Conservation (phyloP, 495 filamentous ascomycete species). For the Delitschia confertaspora region DNA sequence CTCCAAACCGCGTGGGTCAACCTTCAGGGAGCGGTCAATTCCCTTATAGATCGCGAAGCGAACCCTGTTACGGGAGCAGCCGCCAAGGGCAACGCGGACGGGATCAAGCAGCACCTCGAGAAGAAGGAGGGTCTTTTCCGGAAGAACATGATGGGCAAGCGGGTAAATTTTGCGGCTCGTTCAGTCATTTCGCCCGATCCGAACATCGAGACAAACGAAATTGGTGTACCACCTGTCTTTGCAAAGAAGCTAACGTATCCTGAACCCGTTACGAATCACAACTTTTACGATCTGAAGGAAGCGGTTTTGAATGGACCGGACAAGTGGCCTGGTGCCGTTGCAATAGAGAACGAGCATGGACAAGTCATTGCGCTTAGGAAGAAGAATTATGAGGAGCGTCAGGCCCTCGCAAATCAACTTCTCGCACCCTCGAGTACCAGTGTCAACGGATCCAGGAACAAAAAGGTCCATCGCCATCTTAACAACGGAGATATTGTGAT, state of each 20-base stretch:
- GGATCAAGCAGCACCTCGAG: constrained; percentile 95
- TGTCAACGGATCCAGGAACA: constrained; percentile 70
- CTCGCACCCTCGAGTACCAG: constrained; percentile 75
- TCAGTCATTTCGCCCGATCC: constrained; percentile 98
- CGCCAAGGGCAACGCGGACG: constrained; percentile 60
- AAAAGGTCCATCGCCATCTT: constrained; percentile 94
- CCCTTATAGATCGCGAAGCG: constrained; percentile 76
- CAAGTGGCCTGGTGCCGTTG: constrained; percentile 87
- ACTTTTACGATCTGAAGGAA: constrained; percentile 88
- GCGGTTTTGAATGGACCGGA: constrained; percentile 93
- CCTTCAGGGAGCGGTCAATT: constrained; percentile 85
- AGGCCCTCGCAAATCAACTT: constrained; percentile 81
- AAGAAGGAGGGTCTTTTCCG: constrained; percentile 98
- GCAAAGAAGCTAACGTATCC: constrained; percentile 94
- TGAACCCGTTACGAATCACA: constrained; percentile 93
- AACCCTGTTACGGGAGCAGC: constrained; percentile 70
- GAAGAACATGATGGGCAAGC: constrained; percentile 99
- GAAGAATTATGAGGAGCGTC: constrained; percentile 76
- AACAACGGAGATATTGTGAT: constrained; percentile 93
- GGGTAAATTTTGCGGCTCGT: constrained; percentile 95
- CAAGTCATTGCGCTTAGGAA: constrained; percentile 79
- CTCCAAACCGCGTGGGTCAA: constrained; percentile 64
- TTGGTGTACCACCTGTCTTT: constrained; percentile 95
- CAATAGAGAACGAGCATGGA: constrained; percentile 92
- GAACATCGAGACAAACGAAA: constrained; percentile 97